These are phyloP conservation scores for Mycosphaerelloides madeirae DNA, from an alignment of 2,329 filamentous ascomycete genomes.

Conservation along the genomic window DNA sequence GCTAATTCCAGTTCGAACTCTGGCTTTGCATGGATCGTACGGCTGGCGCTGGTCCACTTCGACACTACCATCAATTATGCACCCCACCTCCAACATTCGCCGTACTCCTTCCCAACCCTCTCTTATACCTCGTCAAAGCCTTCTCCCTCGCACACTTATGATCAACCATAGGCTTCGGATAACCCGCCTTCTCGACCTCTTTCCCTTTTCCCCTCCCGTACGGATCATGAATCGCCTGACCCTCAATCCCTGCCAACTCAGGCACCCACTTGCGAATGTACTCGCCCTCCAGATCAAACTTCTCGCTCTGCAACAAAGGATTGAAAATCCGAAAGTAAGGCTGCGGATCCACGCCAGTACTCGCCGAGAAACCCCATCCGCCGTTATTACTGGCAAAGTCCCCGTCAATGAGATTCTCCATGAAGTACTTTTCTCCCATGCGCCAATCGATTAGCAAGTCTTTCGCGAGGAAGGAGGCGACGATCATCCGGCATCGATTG, in stretches of 20 bases:
- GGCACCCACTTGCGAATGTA: slow-evolving; percentile 82
- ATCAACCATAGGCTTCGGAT: slow-evolving; percentile 69
- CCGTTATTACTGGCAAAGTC: slow-evolving; percentile 77
- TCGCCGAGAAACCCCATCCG: slow-evolving; percentile 62
- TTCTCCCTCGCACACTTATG: slow-evolving; percentile 65
- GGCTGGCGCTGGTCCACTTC: no score
- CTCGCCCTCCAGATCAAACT: slow-evolving; percentile 71
- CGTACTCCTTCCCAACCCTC: slow-evolving; percentile 51
- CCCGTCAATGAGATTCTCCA: slow-evolving; percentile 73
- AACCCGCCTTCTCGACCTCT: slow-evolving; percentile 61
- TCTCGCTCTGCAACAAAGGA: slow-evolving; percentile 76
- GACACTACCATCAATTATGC: slow-evolving; percentile 30
- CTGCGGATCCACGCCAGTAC: slow-evolving; percentile 74
- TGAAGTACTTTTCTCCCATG: slow-evolving; percentile 75
- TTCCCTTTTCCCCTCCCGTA: slow-evolving; percentile 60
- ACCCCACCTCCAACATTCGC: slow-evolving; percentile 36
- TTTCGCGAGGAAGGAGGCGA: slow-evolving; percentile 74
- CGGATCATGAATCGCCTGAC: slow-evolving; percentile 74
- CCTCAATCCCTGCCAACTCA: slow-evolving; percentile 61
- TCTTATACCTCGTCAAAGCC: slow-evolving; percentile 67
- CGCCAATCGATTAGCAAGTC: slow-evolving; percentile 80
- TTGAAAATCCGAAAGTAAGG: slow-evolving; percentile 92
- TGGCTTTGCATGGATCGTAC: no score
- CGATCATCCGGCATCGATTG: slow-evolving; percentile 79
- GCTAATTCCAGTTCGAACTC: no score